A percentile compares a stretch with the other conserved stretches of the same genome.
phyloP scores from a whole-genome alignment of 495 filamentous ascomycete species.

The Aspergillus taichungensis region DNA sequence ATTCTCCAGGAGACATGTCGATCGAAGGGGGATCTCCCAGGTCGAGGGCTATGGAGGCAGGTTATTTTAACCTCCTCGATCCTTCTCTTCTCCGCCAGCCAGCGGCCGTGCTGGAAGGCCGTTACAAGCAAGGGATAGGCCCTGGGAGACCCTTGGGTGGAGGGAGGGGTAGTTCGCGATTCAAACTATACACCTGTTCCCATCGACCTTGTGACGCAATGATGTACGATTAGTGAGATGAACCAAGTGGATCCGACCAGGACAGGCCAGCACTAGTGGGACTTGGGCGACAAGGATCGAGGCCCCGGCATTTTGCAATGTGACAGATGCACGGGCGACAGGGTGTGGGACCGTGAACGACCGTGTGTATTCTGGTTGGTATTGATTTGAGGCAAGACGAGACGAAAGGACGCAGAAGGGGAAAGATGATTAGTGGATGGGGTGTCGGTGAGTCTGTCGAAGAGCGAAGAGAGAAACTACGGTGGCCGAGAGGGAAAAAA shows the following conservation, averaged over 20 bases:
- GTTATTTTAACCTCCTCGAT: not conserved
- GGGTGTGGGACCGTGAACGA: no score
- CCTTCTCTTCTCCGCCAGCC: not conserved
- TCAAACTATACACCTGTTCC: not conserved
- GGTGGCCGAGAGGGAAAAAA: no score
- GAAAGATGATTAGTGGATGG: no score
- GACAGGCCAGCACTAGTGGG: not conserved
- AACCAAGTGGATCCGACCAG: not conserved
- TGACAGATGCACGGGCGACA: constrained; percentile 5
- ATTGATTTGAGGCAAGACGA: no score
- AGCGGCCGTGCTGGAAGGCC: not conserved
- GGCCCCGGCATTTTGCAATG: not conserved
- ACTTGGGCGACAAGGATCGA: not conserved
- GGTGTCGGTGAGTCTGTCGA: no score
- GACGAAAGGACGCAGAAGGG: no score
- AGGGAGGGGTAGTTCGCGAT: not conserved
- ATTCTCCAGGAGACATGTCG: no score
- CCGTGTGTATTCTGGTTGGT: no score
- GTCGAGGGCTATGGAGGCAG: not conserved
- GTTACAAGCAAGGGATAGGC: constrained; percentile 6
- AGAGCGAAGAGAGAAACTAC: no score
- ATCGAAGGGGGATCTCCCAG: no score
- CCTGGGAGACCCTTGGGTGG: not conserved
- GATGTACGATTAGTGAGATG: not conserved
- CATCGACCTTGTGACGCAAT: not conserved